phyloP scores from a whole-genome alignment of 2,329 filamentous ascomycete genomes.

The Calonectria naviculata region DNA sequence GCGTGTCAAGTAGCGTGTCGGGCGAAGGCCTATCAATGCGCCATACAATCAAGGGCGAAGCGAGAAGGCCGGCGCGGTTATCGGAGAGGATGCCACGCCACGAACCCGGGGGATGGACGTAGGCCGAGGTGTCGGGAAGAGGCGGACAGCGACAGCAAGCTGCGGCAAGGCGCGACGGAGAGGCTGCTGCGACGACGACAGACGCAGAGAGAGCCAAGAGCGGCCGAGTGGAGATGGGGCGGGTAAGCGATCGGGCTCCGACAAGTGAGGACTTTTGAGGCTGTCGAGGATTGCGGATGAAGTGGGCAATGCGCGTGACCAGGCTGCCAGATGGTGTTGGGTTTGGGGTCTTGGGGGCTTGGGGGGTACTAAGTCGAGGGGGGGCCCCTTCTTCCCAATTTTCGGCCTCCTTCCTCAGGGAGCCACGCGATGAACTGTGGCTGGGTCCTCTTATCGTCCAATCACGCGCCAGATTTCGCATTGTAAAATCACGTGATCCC shows the following conservation, averaged over 20 bases:
- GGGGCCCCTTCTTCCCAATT: slow-evolving; percentile 29
- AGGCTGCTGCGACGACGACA: slow-evolving; percentile 30
- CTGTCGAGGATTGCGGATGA: slow-evolving; percentile 46
- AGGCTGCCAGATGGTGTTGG: slow-evolving; percentile 46
- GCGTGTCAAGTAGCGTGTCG: slow-evolving; percentile 30
- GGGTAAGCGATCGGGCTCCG: slow-evolving; percentile 34
- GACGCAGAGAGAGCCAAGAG: slow-evolving; percentile 20
- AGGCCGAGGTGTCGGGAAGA: slow-evolving; percentile 16
- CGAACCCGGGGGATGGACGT: slow-evolving; percentile 30
- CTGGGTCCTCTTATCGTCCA: slow-evolving; percentile 32
- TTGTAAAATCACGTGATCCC: slow-evolving; percentile 21
- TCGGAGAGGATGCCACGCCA: slow-evolving; percentile 36
- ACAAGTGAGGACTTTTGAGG: slow-evolving; percentile 44
- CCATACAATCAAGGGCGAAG: slow-evolving; percentile 42
- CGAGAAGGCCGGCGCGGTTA: slow-evolving; percentile 28
- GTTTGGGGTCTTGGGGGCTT: slow-evolving; percentile 38
- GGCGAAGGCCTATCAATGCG: slow-evolving; percentile 43
- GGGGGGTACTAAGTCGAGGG: slow-evolving; percentile 28
- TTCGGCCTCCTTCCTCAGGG: slow-evolving; percentile 17
- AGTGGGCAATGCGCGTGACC: slow-evolving; percentile 53
- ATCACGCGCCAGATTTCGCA: slow-evolving; percentile 11
- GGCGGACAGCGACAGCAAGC: slow-evolving; percentile 31
- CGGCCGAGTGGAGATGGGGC: slow-evolving; percentile 31
- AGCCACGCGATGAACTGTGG: slow-evolving; percentile 38
- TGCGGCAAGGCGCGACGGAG: slow-evolving; percentile 28